Evolutionary conservation across 2,329 filamentous ascomycete species (phyloP).

Genomic region (Talaromyces sp.): DNA sequence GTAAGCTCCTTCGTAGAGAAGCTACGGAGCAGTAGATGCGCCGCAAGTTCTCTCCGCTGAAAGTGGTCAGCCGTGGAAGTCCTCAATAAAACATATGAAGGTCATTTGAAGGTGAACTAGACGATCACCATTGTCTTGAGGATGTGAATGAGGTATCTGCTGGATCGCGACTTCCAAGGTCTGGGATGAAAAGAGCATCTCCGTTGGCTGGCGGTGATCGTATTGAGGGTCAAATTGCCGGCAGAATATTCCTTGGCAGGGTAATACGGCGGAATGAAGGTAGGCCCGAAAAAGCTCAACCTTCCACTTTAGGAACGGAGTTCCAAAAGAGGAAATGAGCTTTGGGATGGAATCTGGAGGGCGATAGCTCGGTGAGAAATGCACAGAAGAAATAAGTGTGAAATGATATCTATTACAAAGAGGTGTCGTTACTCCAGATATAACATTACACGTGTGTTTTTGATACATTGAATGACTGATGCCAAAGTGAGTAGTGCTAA

Average conservation of each 20-base stretch:
- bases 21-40: neutral
- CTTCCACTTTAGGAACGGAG: neutral
- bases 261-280: neutral
- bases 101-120: too few relatives aligned
- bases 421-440: too few relatives aligned
- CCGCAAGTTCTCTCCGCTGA: neutral
- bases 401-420: too few relatives aligned
- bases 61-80: too few relatives aligned
- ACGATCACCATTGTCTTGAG: neutral
- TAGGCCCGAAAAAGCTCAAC: neutral
- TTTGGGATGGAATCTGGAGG: neutral
- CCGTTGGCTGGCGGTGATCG: neutral
- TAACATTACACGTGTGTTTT: too few relatives aligned
- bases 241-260: constrained; percentile 11
- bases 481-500: too few relatives aligned
- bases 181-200: neutral
- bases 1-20: neutral
- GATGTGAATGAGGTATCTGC: neutral
- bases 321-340: constrained; percentile 2
- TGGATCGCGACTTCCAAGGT: neutral
- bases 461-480: too few relatives aligned
- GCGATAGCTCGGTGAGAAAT: neutral
- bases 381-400: too few relatives aligned
- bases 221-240: constrained; percentile 8
- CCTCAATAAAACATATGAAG: neutral